Evolutionary conservation across 2,329 filamentous ascomycete genomes (phyloP).

Genomic region (Paradendryphiella salina): DNA sequence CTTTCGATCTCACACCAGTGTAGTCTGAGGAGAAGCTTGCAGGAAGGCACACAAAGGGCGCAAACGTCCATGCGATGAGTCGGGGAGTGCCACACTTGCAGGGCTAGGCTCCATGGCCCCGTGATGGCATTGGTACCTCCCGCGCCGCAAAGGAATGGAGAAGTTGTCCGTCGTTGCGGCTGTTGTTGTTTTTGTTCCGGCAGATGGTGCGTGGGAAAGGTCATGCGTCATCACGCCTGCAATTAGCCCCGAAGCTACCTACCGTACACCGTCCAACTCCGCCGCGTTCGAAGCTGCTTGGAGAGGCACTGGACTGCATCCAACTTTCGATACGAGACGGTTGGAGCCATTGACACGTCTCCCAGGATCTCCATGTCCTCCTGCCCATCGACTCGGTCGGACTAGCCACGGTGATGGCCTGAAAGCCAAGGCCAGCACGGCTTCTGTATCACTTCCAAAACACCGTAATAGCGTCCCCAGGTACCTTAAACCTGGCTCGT

Average conservation of each 20-base stretch:
- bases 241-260: background rate
- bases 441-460: constrained; percentile 11
- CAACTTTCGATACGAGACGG: background rate
- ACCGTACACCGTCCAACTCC: background rate
- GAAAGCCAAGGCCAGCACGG: constrained; percentile 15
- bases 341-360: background rate
- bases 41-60: background rate
- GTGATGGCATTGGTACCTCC: background rate
- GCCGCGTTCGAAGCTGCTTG: background rate
- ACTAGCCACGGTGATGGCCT: constrained; percentile 6
- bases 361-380: background rate
- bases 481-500: constrained; percentile 14
- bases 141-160: background rate
- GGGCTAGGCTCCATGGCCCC: background rate
- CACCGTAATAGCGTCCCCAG: constrained; percentile 9
- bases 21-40: too few relatives aligned
- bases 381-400: background rate
- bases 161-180: background rate
- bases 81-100: background rate
- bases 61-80: background rate
- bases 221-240: background rate
- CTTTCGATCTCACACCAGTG: background rate
- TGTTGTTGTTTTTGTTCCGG: background rate
- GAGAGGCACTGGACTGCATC: background rate
- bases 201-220: background rate